Conservation (phyloP, 805 yeast genomes). For the Hyphopichia homilentoma region DNA sequence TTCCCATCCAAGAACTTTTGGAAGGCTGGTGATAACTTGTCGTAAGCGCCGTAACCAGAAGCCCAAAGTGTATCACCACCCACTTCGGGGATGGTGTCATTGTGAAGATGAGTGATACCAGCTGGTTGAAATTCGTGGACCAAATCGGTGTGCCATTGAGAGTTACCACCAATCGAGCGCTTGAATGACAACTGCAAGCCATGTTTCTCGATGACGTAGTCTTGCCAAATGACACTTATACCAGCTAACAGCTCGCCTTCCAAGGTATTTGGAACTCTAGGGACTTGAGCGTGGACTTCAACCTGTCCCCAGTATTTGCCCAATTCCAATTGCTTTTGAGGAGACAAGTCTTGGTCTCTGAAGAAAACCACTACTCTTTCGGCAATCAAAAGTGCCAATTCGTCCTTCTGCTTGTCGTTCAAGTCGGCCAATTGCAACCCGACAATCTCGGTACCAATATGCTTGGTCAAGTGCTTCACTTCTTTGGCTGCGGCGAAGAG, state of each 20-base stretch:
- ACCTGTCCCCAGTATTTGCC: slow-evolving; percentile 28
- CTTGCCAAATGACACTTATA: slow-evolving; percentile 40
- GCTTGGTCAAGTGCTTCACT: slow-evolving; percentile 21
- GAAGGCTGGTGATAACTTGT: slow-evolving; percentile 49
- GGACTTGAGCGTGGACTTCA: slow-evolving; percentile 26
- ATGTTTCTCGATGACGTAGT: slow-evolving; percentile 23
- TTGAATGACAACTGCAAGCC: slow-evolving; percentile 28
- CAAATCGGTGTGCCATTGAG: slow-evolving; percentile 35
- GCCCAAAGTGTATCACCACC: slow-evolving; percentile 61
- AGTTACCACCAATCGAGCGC: slow-evolving; percentile 19
- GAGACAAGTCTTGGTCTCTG: slow-evolving; percentile 29
- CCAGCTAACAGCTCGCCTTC: slow-evolving; percentile 18
- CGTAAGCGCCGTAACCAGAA: slow-evolving; percentile 57
- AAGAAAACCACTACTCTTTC: slow-evolving; percentile 29
- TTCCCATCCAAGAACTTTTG: slow-evolving; percentile 52
- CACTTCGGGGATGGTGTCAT: slow-evolving; percentile 38
- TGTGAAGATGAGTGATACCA: slow-evolving; percentile 36
- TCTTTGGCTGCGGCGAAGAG: slow-evolving; percentile 26
- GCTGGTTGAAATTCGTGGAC: slow-evolving; percentile 35
- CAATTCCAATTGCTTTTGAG: slow-evolving; percentile 25
- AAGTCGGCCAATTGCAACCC: slow-evolving; percentile 26
- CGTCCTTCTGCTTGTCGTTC: slow-evolving; percentile 24
- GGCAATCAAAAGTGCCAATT: slow-evolving; percentile 25
- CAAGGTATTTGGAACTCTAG: slow-evolving; percentile 15
- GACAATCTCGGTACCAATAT: slow-evolving; percentile 26